Base-by-base conservation (phyloP, 2,329 filamentous ascomycete genomes). In the Venturia pyrina region DNA sequence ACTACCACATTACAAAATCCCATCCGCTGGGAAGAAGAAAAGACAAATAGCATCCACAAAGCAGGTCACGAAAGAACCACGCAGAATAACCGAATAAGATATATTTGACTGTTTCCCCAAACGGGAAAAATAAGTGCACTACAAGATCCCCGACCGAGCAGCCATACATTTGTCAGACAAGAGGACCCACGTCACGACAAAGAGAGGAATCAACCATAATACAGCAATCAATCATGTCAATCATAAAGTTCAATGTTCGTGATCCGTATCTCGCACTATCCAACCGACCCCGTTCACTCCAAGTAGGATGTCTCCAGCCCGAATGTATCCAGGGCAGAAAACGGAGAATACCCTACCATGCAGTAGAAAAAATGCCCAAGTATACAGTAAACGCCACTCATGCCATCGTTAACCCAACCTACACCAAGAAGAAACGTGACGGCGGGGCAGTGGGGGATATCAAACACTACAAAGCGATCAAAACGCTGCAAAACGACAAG, bases 341-440 rank as follows among this genome's bases (percentile, higher is more conserved):
- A 11, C 5, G 46, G 19, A 24, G 7, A 6, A n/a, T 13, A 7
- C 32, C 32, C 5, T 21, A n/a, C 53, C 53, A 59, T 59, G 53
- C 28, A 28, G 28, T 24, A 37, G 7, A 11, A 19, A 19, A 34
- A 32, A 37, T 37, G 19, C 19, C 53, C 53, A 34, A 21, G 28
- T 53, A 24, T 21, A 53, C n/a, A 50, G 7, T 21, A 59, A 59
- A 59, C 53, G 53, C 53, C 53, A 34, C 53, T 59, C 53, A 59
- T 59, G 28, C 53, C 53, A 59, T 59, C 53, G 11, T 59, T 3
- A 59, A 59, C 24, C 28, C n/a, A 59, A 11, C 32, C 53, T 8
- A 11, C 53, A 37, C 37, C 19, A 37, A 37, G n/a, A 17, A 37
- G 53, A 15, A 53, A 28, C 28, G 28, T 28, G 28, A 24, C 10